phyloP scores from a whole-genome alignment of 306 rosid genomes.

The Corylus americana region DNA sequence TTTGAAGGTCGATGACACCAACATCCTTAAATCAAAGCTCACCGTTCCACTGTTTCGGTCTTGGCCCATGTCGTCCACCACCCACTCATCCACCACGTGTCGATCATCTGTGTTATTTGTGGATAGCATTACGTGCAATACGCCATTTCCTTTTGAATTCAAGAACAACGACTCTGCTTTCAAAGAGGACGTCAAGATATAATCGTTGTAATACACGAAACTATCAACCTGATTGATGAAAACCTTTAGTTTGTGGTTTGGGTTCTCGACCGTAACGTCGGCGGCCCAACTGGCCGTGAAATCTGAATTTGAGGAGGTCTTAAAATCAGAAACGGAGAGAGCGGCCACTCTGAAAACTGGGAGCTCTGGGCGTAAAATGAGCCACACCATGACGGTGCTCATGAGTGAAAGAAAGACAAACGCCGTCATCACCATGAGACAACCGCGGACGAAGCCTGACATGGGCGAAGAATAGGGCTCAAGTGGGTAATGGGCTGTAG shows the following conservation, averaged over 20 bases:
- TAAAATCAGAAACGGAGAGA: slow-evolving; percentile 41
- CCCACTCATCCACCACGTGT: slow-evolving; percentile 1
- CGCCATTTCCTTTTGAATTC: neutral
- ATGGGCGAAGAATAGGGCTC: neutral
- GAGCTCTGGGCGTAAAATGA: slow-evolving; percentile 31
- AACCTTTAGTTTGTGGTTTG: slow-evolving; percentile 18
- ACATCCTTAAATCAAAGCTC: slow-evolving; percentile 28
- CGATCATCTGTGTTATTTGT: slow-evolving; percentile 1
- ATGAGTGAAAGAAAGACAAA: neutral
- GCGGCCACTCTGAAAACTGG: slow-evolving; percentile 34
- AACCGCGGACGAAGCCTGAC: slow-evolving; percentile 39
- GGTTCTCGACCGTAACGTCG: slow-evolving; percentile 29
- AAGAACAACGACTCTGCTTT: slow-evolving; percentile 7
- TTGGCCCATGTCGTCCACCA: slow-evolving; percentile 7
- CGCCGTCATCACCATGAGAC: slow-evolving; percentile 2
- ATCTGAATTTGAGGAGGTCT: neutral
- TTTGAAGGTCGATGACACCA: slow-evolving; percentile 11
- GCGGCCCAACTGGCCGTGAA: slow-evolving; percentile 47
- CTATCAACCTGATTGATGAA: slow-evolving; percentile 17
- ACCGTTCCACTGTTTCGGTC: slow-evolving; percentile 27
- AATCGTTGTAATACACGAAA: neutral
- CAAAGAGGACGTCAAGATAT: too few relatives aligned
- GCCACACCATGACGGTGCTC: slow-evolving; percentile 17
- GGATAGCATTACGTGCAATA: slow-evolving; percentile 14
- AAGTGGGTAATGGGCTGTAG: slow-evolving; percentile 7